These are phyloP conservation scores for Carpinus fangiana DNA, from an alignment of 306 rosid genomes.

Conservation along the genomic window DNA sequence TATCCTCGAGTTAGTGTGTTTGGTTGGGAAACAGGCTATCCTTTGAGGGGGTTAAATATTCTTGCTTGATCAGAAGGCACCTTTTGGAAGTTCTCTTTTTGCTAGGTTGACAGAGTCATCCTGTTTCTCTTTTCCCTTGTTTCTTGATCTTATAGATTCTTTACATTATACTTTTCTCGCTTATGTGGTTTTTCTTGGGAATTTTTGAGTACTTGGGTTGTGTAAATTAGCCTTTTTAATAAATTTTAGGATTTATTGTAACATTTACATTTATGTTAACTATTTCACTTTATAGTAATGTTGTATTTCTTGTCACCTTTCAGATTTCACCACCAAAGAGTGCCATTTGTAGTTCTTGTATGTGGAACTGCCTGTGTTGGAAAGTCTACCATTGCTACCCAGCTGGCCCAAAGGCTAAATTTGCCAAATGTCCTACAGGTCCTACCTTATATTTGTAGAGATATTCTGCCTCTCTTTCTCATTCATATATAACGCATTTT, in stretches of 20 bases:
- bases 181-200: not conserved
- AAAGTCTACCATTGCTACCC: conserved; percentile 96
- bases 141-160: not conserved
- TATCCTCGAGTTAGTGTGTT: not conserved
- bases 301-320: conserved; percentile 25
- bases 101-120: not conserved
- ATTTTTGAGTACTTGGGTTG: not conserved
- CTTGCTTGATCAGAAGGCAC: not conserved
- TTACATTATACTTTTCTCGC: not conserved
- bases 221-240: not conserved
- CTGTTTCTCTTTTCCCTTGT: not conserved
- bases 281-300: not conserved
- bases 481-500: not conserved
- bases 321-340: conserved; percentile 98
- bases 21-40: not conserved
- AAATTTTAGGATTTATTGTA: not conserved
- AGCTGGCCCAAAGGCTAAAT: conserved; percentile 93
- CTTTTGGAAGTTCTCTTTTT: not conserved
- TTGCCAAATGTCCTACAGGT: conserved; percentile 97
- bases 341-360: conserved; percentile 90
- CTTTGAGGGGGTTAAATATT: not conserved
- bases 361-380: conserved; percentile 99
- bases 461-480: conserved; percentile 11
- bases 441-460: conserved; percentile 15
- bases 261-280: conserved; percentile 1